phyloP scores from a whole-genome alignment of 169 alveolate genomes.

The Cystoisospora suis region DNA sequence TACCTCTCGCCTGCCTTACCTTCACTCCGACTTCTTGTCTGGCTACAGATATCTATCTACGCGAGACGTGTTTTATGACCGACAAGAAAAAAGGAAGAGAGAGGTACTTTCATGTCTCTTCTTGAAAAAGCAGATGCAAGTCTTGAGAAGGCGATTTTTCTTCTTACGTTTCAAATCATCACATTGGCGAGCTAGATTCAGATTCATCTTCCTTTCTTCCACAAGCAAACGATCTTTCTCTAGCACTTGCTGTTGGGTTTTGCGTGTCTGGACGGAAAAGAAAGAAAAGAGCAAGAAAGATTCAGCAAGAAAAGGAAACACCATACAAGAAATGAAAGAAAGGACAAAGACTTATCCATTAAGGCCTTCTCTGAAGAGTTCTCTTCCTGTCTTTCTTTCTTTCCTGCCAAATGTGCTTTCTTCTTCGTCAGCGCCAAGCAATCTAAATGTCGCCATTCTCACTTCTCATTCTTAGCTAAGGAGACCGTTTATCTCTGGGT shows the following conservation, averaged over 20 bases:
- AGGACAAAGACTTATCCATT: neutral
- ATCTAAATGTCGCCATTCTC: neutral
- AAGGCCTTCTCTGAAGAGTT: neutral
- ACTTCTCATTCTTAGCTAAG: too few species aligned
- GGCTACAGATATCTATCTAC: too few species aligned
- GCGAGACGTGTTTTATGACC: too few species aligned
- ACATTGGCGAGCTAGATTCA: neutral
- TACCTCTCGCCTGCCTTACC: too few species aligned
- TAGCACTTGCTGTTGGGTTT: neutral
- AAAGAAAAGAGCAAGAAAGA: neutral
- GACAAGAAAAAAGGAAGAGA: too few species aligned
- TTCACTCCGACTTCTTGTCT: too few species aligned
- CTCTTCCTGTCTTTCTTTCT: neutral
- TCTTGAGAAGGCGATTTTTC: neutral
- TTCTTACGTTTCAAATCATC: neutral
- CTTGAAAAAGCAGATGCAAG: too few species aligned
- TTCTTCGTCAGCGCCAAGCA: neutral
- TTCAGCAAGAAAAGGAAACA: neutral
- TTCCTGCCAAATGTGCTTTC: neutral
- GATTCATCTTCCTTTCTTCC: neutral
- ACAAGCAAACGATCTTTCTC: neutral
- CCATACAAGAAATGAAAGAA: neutral
- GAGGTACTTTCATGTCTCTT: too few species aligned
- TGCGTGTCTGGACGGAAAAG: neutral
- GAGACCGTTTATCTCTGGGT: too few species aligned